These are phyloP conservation scores for Cajanus cajan DNA, from an alignment of 306 rosid species.

Conservation along the genomic window DNA sequence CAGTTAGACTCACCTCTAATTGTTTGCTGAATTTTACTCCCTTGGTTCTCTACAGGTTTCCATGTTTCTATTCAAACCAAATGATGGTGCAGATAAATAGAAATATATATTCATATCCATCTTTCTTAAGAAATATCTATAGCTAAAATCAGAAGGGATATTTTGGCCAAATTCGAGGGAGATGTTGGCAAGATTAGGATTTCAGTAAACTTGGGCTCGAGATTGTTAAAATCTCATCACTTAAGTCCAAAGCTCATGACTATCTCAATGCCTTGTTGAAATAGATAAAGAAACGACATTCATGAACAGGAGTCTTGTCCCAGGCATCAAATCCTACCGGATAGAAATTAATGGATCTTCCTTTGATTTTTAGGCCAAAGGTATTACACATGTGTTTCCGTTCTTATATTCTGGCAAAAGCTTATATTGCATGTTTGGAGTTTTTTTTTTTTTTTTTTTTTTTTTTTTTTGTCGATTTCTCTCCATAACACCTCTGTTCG, in stretches of 20 bases:
- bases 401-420: too few species aligned
- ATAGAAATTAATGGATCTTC: too few species aligned
- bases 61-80: neutral
- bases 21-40: neutral
- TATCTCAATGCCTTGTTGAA: neutral
- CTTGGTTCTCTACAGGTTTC: neutral
- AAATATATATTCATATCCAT: too few species aligned
- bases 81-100: neutral
- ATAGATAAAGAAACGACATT: neutral
- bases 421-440: too few species aligned
- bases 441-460: too few species aligned
- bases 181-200: neutral
- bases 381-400: too few species aligned
- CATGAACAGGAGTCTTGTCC: neutral
- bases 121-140: neutral
- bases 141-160: neutral
- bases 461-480: neutral
- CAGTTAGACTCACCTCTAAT: neutral
- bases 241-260: neutral
- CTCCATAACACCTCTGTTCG: neutral
- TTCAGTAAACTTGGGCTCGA: neutral
- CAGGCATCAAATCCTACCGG: neutral
- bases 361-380: too few species aligned
- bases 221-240: neutral
- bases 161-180: neutral